Conservation (phyloP, 371 early-diverging fungal genomes). For the Syncephalastrum sp. region DNA sequence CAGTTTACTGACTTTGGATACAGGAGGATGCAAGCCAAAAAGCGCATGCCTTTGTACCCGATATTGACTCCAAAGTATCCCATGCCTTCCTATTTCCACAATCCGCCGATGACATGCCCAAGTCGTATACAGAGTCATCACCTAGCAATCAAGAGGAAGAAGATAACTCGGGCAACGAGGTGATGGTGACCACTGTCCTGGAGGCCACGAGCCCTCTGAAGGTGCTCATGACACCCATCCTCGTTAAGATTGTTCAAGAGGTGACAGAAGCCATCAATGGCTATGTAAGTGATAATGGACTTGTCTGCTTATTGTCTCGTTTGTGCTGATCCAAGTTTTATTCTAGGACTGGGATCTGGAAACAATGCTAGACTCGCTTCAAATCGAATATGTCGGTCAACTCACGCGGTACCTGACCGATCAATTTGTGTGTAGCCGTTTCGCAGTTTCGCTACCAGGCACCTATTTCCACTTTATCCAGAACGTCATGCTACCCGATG, state of each 20-base stretch:
- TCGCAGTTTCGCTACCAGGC: slow-evolving; percentile 60
- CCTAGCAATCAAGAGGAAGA: slow-evolving; percentile 7
- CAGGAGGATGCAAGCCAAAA: not conserved
- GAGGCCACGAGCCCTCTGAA: slow-evolving; percentile 62
- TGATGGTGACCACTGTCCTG: slow-evolving; percentile 51
- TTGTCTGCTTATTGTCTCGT: not conserved
- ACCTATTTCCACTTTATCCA: slow-evolving; percentile 75
- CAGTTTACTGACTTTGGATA: not conserved
- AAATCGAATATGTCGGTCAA: slow-evolving; percentile 65
- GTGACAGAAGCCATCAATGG: slow-evolving; percentile 65
- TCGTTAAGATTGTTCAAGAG: slow-evolving; percentile 73
- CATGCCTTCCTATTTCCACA: slow-evolving; percentile 1
- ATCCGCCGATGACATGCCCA: not conserved
- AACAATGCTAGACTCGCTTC: slow-evolving; percentile 68
- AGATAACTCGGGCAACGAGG: slow-evolving; percentile 32
- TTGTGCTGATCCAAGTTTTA: not conserved
- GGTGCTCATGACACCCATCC: slow-evolving; percentile 70
- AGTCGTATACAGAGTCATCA: slow-evolving; percentile 1
- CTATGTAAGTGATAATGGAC: slow-evolving; percentile 43
- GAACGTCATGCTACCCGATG: slow-evolving; percentile 75
- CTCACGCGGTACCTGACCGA: slow-evolving; percentile 59
- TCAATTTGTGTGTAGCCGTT: slow-evolving; percentile 49
- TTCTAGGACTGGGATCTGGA: slow-evolving; percentile 67
- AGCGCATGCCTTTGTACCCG: too few species aligned
- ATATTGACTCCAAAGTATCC: too few species aligned